Base-by-base conservation (phyloP, 1,284 basidiomycete species). In the Papiliotrema fonsecae region DNA sequence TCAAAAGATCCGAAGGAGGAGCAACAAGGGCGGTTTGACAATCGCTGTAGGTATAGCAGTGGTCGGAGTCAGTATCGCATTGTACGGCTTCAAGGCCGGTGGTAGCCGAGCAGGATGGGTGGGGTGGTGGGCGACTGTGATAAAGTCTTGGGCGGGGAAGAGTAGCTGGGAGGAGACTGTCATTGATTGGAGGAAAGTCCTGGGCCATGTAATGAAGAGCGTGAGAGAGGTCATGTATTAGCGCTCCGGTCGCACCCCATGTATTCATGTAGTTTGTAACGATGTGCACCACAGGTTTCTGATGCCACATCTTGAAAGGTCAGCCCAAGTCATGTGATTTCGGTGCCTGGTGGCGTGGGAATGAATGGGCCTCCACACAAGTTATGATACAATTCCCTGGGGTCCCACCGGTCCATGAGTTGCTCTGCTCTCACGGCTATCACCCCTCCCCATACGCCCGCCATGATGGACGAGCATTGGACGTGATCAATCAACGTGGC, bases 31-130 rank as follows among this genome's bases (percentile, higher is more conserved):
- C 62, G 65, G 4, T 64, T 64, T 1, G 47, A n/a, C 55, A 1
- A 2, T 73, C 6, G 67, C 65, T 2, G 18, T 70, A 9, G 58
- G 61, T 16, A 54, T 69, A 1, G 54, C 69, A 1, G 45, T 62
- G 1, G 31, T 71, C 14, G 69, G 70, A 0, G 44, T 73, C 1
- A 61, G 67, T 11, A 62, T 69, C 6, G 67, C 65, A 2, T 44
- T 66, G 2, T 65, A 67, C 39, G 61, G 64, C 4, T 34, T 50
- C 13, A 49, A 52, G 35, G 55, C 49, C 43, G 60, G 60, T 35
- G 55, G 51, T 10, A 19, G 14, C 21, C 45, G 54, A 11, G 41
- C 55, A 2, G 52, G 52, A 21, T 67, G 65, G 67, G 45, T 41
- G 16, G 56, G 56, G 36, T 69, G 64, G 64, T 69, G 67, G 67